Conservation (phyloP, 2,329 filamentous ascomycete species). For the Alternaria infectoria region DNA sequence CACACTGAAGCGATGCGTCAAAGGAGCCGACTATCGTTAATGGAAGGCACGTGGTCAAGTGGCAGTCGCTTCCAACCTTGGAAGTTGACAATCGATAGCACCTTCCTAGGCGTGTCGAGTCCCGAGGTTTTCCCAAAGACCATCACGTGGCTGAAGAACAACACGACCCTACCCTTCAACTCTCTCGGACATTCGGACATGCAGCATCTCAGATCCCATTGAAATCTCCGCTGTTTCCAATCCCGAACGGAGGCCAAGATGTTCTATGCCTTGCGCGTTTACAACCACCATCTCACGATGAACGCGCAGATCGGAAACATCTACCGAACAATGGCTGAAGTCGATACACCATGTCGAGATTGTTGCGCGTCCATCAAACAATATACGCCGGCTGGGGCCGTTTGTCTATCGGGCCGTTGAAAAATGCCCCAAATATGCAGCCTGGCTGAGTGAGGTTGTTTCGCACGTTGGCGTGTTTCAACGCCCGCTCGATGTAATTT, state of each 20-base stretch:
- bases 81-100: not conserved
- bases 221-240: not conserved
- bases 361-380: not conserved
- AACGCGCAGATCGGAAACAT: not conserved
- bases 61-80: not conserved
- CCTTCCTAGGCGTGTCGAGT: not conserved
- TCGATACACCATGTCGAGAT: not conserved
- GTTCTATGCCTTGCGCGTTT: not conserved
- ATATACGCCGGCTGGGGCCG: not conserved
- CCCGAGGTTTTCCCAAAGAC: not conserved
- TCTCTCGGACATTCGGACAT: not conserved
- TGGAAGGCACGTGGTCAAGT: not conserved
- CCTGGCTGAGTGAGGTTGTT: not conserved
- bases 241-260: not conserved
- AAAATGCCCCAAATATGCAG: conserved; percentile 4
- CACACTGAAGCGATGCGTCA: not conserved
- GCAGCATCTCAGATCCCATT: not conserved
- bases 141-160: not conserved
- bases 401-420: not conserved
- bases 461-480: conserved; percentile 4
- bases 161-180: not conserved
- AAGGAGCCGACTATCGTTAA: not conserved
- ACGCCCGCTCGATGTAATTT: conserved; percentile 5
- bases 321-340: conserved; percentile 4
- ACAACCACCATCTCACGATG: not conserved